Conservation (phyloP, 179 eudicot genomes). For the Beta corolliflora region DNA sequence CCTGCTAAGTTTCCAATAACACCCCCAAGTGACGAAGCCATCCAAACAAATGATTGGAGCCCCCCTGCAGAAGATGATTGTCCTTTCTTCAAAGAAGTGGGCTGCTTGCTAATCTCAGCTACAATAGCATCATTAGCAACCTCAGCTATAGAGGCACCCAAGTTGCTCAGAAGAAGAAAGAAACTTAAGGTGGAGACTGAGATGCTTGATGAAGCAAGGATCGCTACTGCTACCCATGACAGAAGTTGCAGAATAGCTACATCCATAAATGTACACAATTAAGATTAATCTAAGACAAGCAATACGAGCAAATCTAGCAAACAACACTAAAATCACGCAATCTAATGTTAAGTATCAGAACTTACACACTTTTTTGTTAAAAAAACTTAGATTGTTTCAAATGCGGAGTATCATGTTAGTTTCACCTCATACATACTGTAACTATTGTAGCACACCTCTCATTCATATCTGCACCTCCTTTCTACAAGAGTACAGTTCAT, state of each 20-base stretch:
- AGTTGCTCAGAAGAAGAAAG: conserved; percentile 80
- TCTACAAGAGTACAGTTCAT: background rate
- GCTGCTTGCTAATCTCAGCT: conserved; percentile 68
- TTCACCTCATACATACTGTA: background rate
- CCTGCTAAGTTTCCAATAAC: conserved; percentile 73
- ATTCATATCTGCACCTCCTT: background rate
- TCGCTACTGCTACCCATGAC: conserved; percentile 78
- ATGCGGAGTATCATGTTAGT: background rate
- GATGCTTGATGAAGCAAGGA: conserved; percentile 54
- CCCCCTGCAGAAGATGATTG: conserved; percentile 57
- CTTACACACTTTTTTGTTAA: background rate
- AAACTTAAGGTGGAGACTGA: conserved; percentile 65
- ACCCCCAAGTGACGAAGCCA: conserved; percentile 83
- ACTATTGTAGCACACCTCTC: background rate
- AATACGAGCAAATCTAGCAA: background rate
- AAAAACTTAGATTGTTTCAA: background rate
- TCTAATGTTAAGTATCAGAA: background rate
- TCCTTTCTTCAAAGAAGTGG: conserved; percentile 35
- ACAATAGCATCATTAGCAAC: conserved; percentile 98
- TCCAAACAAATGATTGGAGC: conserved; percentile 95
- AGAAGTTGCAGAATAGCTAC: conserved; percentile 86
- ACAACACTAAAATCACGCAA: background rate
- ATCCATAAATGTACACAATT: conserved; percentile 19
- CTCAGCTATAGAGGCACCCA: conserved; percentile 88
- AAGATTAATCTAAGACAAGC: background rate